Conservation (phyloP, 2,329 filamentous ascomycete species). For the Ploettnerulaceae sp. region DNA sequence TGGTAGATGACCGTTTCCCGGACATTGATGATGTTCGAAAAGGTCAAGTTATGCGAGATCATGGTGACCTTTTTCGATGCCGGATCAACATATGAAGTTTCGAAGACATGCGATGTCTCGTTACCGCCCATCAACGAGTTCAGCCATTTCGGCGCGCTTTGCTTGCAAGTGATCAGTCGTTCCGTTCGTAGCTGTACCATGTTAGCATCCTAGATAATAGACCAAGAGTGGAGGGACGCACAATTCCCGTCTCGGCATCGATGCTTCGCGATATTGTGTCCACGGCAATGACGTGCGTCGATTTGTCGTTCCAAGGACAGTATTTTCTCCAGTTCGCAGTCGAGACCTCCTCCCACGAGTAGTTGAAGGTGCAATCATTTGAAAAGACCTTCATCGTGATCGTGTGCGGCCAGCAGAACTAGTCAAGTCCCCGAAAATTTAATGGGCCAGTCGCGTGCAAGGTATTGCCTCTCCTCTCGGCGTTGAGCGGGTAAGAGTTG, state of each 20-base stretch:
- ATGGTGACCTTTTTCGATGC: slow-evolving; percentile 82
- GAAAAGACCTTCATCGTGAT: slow-evolving; percentile 87
- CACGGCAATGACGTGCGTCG: slow-evolving; percentile 92
- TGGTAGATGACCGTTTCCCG: slow-evolving; percentile 89
- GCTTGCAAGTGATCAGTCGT: slow-evolving; percentile 59
- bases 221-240: slow-evolving; percentile 38
- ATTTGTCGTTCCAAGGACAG: slow-evolving; percentile 97
- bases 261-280: slow-evolving; percentile 78
- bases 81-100: slow-evolving; percentile 93
- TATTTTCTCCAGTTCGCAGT: slow-evolving; percentile 99
- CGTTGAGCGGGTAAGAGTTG: background rate
- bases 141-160: slow-evolving; percentile 74
- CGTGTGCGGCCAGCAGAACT: slow-evolving; percentile 27
- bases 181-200: slow-evolving; percentile 59
- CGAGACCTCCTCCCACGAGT: slow-evolving; percentile 98
- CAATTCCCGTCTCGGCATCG: slow-evolving; percentile 60
- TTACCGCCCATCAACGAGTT: slow-evolving; percentile 71
- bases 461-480: background rate
- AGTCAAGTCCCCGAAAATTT: slow-evolving; percentile 3
- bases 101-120: slow-evolving; percentile 84
- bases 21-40: slow-evolving; percentile 82
- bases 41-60: slow-evolving; percentile 93
- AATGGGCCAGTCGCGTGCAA: slow-evolving; percentile 10
- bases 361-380: slow-evolving; percentile 84
- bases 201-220: slow-evolving; percentile 10